Evolutionary conservation across 345 rosid species (phyloP).

Genomic region (Brassica incana): DNA sequence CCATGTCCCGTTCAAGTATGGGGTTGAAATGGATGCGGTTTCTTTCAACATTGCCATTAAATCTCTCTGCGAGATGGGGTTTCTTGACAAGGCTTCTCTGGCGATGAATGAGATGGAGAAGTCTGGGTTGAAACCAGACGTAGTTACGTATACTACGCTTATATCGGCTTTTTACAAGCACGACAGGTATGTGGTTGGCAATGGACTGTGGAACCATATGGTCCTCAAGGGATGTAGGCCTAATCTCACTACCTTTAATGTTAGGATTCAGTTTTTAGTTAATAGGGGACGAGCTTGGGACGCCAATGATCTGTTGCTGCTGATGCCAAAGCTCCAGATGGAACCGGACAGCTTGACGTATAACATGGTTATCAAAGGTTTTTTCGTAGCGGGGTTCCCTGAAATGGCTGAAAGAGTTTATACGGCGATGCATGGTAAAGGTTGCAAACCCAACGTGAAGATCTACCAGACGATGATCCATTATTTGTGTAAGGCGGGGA

Average conservation of each 20-base stretch:
- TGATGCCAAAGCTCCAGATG: conserved; percentile 60
- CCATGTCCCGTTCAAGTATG: conserved; percentile 44
- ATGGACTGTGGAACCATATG: conserved; percentile 85
- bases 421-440: conserved; percentile 54
- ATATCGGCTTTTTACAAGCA: conserved; percentile 62
- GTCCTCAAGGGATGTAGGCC: conserved; percentile 71
- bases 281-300: conserved; percentile 62
- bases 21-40: conserved; percentile 48
- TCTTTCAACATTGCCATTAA: conserved; percentile 62
- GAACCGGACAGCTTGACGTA: conserved; percentile 64
- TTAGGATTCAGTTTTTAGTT: conserved; percentile 72
- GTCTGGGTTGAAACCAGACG: conserved; percentile 60
- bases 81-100: conserved; percentile 57
- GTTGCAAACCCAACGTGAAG: conserved; percentile 56
- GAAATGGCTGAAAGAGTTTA: conserved; percentile 79
- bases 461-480: conserved; percentile 84
- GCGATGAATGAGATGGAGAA: conserved; percentile 59
- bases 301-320: conserved; percentile 59
- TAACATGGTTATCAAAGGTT: conserved; percentile 85
- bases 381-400: conserved; percentile 59
- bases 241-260: conserved; percentile 71
- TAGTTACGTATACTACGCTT: conserved; percentile 71
- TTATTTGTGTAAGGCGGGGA: conserved; percentile 65
- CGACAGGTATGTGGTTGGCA: conserved; percentile 52
- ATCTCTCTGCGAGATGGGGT: conserved; percentile 57